Evolutionary conservation across 306 rosid species (phyloP).

Genomic region (Quercus alba): DNA sequence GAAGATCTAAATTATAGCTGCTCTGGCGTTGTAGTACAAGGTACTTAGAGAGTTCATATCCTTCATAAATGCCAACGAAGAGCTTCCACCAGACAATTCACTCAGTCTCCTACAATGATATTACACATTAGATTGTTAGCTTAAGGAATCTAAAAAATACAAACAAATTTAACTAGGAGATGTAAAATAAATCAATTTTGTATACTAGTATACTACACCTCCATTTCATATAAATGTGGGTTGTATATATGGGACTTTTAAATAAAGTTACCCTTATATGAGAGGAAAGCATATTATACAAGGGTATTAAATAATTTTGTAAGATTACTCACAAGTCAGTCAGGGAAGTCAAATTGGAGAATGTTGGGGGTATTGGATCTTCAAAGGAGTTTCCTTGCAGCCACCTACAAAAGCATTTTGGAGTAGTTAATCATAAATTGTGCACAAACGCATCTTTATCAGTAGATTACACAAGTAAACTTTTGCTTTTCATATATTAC

Average conservation of each 20-base stretch:
- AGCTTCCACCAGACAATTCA: too few species aligned
- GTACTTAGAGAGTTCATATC: conserved; percentile 54
- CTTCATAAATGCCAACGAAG: too few species aligned
- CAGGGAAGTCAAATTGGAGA: conserved; percentile 67
- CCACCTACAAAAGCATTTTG: conserved; percentile 46
- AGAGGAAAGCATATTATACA: too few species aligned
- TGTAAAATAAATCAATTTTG: too few species aligned
- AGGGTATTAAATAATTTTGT: too few species aligned
- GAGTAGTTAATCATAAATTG: not conserved
- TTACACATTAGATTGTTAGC: not conserved
- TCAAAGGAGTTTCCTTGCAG: conserved; percentile 78
- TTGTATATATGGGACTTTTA: too few species aligned
- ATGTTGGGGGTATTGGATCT: conserved; percentile 63
- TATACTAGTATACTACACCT: too few species aligned
- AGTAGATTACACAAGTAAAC: not conserved
- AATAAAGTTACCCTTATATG: too few species aligned
- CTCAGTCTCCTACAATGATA: too few species aligned
- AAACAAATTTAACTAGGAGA: too few species aligned
- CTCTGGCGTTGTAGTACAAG: conserved; percentile 45
- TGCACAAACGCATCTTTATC: not conserved
- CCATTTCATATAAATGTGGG: too few species aligned
- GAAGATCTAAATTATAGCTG: conserved; percentile 4
- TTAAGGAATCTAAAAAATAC: conserved; percentile 9
- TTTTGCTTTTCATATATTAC: too few species aligned
- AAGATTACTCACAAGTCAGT: conserved; percentile 52